Evolutionary conservation across 225 moss, liverwort and hornwort genomes (phyloP), one percentile per base, ranked within the genome.

Genomic region (Climacium dendroides): DNA sequence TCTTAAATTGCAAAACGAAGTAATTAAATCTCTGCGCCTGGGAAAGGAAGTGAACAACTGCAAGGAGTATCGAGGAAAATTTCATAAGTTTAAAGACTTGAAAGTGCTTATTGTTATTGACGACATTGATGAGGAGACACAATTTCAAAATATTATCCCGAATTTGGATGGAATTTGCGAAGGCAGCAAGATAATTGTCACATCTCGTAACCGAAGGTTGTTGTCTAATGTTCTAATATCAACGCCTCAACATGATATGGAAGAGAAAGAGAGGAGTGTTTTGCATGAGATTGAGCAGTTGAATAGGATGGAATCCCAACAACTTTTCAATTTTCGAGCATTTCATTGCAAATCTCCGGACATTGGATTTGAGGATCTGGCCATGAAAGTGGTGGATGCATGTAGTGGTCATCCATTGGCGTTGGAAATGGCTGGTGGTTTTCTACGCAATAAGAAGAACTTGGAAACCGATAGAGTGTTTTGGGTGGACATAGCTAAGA

Each of bases 31-130:
- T 70, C 0, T 70, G 35, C 18, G 19, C 7, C 7, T 15, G 15
- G 70, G 41, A 70, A 25, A 5, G 26, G 26, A 71, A 71, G 71
- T 71, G 9, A 22, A 4, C 11, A 66, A 7, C 12, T 9, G 0
- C 45, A 16, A 43, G 28, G 16, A 28, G 15, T 71, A 45, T 28
- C 2, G 0, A 45, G 5, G 0, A 16, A 1, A 1, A 28, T 71
- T 26, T 70, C 0, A 1, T 0, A 0, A 28, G 9, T 28, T 71
- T 5, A 43, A 71, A 16, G 3, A 28, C 43, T 71, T 16, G 28
- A 45, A 45, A 71, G 43, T 45, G 16, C 28, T 71, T 43, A 43
- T 71, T 71, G 28, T 43, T 71, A 5, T 71, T 43, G 45, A 45
- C 28, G 16, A 45, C 28, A 43, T 71, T 28, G 28, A 28, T 71